Evolutionary conservation across 1,139 yeast genomes (phyloP).

Genomic region (Pneumocystis oryctolagi): DNA sequence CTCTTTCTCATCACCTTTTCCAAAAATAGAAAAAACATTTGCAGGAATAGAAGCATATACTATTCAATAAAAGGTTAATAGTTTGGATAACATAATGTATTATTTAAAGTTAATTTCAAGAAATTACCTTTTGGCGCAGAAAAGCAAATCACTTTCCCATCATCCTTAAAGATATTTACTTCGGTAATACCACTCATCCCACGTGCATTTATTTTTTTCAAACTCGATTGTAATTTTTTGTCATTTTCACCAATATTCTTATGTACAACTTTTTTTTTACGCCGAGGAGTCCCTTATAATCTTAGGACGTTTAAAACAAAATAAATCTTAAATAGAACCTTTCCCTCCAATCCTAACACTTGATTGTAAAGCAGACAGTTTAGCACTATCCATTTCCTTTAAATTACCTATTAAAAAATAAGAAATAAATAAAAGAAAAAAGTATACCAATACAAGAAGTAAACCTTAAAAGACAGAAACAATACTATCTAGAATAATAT

Average conservation of each 20-base stretch:
- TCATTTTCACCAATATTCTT: slow-evolving; percentile 61
- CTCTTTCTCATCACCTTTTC: slow-evolving; percentile 86
- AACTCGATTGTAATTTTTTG: slow-evolving; percentile 77
- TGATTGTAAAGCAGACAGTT: slow-evolving; percentile 28
- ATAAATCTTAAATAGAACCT: background rate
- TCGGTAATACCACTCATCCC: slow-evolving; percentile 83
- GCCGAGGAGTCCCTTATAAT: slow-evolving; percentile 38
- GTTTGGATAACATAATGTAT: background rate
- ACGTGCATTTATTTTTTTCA: slow-evolving; percentile 80
- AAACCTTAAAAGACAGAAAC: background rate
- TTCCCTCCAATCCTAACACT: slow-evolving; percentile 27
- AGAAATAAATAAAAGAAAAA: background rate
- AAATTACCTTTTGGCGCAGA: slow-evolving; percentile 26
- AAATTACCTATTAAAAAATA: background rate
- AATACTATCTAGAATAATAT: background rate
- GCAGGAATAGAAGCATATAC: slow-evolving; percentile 84
- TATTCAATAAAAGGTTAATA: slow-evolving; percentile 30
- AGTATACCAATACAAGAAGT: background rate
- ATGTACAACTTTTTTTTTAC: slow-evolving; percentile 67
- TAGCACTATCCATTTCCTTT: slow-evolving; percentile 16
- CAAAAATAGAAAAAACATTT: slow-evolving; percentile 91
- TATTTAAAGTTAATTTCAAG: background rate
- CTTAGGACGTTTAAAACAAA: slow-evolving; percentile 13
- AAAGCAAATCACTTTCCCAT: slow-evolving; percentile 92
- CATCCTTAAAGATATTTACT: slow-evolving; percentile 95